Evolutionary conservation across 495 filamentous ascomycete genomes (phyloP).

Genomic region (Aspergillus panamensis): DNA sequence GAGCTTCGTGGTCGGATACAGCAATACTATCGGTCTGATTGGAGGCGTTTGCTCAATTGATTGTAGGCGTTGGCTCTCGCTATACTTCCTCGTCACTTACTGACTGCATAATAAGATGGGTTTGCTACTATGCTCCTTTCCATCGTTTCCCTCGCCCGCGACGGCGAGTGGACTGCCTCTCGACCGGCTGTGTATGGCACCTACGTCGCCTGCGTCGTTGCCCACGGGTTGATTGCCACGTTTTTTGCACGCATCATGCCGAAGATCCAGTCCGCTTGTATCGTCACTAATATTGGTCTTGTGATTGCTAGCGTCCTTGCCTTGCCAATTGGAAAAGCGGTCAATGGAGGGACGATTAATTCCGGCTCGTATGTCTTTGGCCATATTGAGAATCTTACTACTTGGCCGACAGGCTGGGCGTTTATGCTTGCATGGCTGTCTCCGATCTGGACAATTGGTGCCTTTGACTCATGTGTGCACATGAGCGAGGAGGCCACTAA

Average conservation of each 20-base stretch:
- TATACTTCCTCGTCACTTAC: not conserved
- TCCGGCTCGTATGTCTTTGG: constrained; percentile 42
- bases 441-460: constrained; percentile 66
- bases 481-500: constrained; percentile 65
- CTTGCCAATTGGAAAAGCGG: constrained; percentile 53
- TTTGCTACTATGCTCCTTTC: constrained; percentile 53
- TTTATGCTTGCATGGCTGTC: constrained; percentile 65
- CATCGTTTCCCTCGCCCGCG: constrained; percentile 57
- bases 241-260: constrained; percentile 59
- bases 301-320: constrained; percentile 62
- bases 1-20: constrained; percentile 67
- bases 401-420: constrained; percentile 59
- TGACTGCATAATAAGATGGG: constrained; percentile 33
- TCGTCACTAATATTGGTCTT: constrained; percentile 58
- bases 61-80: constrained; percentile 29
- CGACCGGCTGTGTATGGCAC: constrained; percentile 58
- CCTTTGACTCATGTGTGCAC: constrained; percentile 53
- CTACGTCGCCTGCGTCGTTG: constrained; percentile 55
- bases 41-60: constrained; percentile 61
- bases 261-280: constrained; percentile 60
- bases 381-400: constrained; percentile 49
- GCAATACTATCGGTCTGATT: constrained; percentile 63
- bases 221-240: constrained; percentile 57
- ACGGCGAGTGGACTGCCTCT: constrained; percentile 60
- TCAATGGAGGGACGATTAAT: constrained; percentile 33